Base-by-base conservation (phyloP, 495 filamentous ascomycete species). In the Penicillium longicatenatum region DNA sequence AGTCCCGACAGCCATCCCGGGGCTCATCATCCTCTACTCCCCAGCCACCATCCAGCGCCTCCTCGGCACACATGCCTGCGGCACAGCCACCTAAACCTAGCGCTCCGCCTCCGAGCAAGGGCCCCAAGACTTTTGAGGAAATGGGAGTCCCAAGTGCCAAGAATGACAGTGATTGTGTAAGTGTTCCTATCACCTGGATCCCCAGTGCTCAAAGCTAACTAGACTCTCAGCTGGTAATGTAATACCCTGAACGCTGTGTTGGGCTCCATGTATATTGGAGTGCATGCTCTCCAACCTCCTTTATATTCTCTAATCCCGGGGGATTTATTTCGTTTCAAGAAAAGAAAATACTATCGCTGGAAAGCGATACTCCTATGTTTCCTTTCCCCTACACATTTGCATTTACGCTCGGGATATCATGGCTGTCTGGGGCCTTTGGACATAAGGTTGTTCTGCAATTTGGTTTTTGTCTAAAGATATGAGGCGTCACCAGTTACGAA, bases 41-140 rank as follows among this genome's bases (percentile, higher is more conserved):
- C 30, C 64, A 74, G 55, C 66, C 69, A 26, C 43, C 66, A 17
- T 39, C 61, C 44, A 45, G 39, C 48, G 68, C 70, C 30, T 60
- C 70, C 8, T 59, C 70, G 10, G 54, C 57, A 29, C 71, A 68
- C 58, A 73, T 68, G 20, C 74, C 76, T 30, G 57, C 61, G 19
- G 62, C 67, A 9, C 62, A 70, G 50, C 63, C 64, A 6, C 20
- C 67, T 8, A 72, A 71, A 57, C 39, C 66, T 12, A 51, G 52
- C 57, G 57, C 54, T 39, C 81, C 79, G 52, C 81, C 80, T 24
- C 82, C 86, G 19, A 84, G 86, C 47, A 89, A 91, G 69, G 94
- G 95, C 10, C 94, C 94, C 4, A 91, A 95, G 70, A 98, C 94
- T 3, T 98, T 98, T 69, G 93, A 97, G 67, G 92, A 93, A 67